phyloP scores from a whole-genome alignment of 495 filamentous ascomycete genomes.

The Astrothelium macrocarpum region DNA sequence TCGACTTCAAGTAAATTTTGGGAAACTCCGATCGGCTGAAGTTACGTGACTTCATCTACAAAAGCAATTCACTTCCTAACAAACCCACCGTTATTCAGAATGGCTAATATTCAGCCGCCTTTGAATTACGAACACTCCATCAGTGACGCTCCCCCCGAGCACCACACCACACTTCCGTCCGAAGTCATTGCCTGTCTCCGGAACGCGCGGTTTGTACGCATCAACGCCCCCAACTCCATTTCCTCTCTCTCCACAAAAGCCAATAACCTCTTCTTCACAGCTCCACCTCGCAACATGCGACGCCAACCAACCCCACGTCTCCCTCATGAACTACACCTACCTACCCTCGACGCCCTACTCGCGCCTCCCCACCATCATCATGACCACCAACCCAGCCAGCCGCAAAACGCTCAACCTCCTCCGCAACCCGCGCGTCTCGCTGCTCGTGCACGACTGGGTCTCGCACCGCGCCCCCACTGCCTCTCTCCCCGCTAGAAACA shows the following conservation, averaged over 20 bases:
- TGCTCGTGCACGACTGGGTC: conserved; percentile 98
- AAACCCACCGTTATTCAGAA: no score
- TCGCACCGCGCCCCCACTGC: conserved; percentile 83
- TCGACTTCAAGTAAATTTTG: no score
- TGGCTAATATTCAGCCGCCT: conserved; percentile 12
- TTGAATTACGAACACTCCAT: conserved; percentile 19
- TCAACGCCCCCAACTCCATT: not conserved
- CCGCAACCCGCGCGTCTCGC: conserved; percentile 77
- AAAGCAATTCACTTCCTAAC: no score
- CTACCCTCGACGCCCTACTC: conserved; percentile 66
- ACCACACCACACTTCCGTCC: conserved; percentile 57
- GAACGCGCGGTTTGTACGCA: conserved; percentile 82
- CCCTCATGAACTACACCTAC: conserved; percentile 99
- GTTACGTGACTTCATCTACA: no score
- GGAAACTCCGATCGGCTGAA: no score
- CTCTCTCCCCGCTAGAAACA: no score
- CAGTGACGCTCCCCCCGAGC: conserved; percentile 37
- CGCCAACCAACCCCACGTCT: conserved; percentile 78
- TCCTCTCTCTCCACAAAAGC: not conserved
- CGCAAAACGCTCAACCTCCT: conserved; percentile 83
- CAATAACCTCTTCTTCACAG: conserved; percentile 37
- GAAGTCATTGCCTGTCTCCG: conserved; percentile 86
- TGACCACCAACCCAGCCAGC: conserved; percentile 84
- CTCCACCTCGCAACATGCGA: conserved; percentile 90
- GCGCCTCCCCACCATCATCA: conserved; percentile 63